These are phyloP conservation scores for Fraxinus dipetala DNA, from an alignment of 305 asterid genomes.

Conservation along the genomic window DNA sequence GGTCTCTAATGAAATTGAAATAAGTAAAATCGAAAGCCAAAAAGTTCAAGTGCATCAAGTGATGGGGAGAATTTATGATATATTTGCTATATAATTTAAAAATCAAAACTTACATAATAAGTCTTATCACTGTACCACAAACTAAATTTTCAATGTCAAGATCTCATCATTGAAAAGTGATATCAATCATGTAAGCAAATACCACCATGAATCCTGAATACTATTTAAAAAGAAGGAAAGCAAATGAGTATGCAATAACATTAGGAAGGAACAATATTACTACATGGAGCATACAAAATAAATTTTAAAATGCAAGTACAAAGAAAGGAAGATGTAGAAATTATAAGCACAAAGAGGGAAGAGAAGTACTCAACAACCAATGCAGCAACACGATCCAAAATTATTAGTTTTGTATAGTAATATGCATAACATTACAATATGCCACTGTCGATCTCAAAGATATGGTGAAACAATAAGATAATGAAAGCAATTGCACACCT, in stretches of 20 bases:
- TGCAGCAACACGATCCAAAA: background rate
- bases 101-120: background rate
- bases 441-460: background rate
- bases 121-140: background rate
- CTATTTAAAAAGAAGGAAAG: background rate
- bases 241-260: background rate
- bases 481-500: slow-evolving; percentile 46
- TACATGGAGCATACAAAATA: background rate
- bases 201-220: background rate
- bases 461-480: background rate
- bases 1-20: background rate
- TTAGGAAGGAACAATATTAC: background rate
- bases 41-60: background rate
- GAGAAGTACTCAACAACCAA: background rate
- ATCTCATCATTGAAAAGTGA: background rate
- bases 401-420: background rate
- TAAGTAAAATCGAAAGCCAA: background rate
- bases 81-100: background rate
- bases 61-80: background rate
- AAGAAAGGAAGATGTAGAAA: background rate
- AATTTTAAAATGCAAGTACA: background rate
- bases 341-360: background rate
- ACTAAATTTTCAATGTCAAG: background rate
- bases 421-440: background rate
- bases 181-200: background rate